Conservation (phyloP, 148 eudicot species). For the Camellia sinensis region DNA sequence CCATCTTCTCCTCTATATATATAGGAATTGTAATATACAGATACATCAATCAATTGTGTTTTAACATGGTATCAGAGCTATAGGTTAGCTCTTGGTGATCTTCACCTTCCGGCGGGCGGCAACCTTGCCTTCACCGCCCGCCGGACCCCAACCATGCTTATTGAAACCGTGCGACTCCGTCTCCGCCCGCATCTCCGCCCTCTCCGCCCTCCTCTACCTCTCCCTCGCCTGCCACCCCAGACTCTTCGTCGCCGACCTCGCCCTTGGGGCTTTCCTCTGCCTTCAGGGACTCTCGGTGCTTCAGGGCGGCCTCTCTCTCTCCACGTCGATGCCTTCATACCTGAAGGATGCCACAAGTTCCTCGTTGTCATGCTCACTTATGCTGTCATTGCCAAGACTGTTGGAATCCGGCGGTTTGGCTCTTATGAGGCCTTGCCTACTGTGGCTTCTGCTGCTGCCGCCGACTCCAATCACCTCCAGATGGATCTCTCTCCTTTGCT, state of each 20-base stretch:
- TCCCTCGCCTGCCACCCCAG: slow-evolving; percentile 58
- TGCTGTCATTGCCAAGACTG: slow-evolving; percentile 41
- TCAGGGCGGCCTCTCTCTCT: slow-evolving; percentile 67
- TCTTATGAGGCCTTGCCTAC: slow-evolving; percentile 76
- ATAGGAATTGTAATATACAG: no score
- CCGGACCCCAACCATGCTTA: no score
- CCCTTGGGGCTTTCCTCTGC: slow-evolving; percentile 45
- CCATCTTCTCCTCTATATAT: no score
- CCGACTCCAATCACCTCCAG: slow-evolving; percentile 62
- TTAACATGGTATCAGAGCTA: no score
- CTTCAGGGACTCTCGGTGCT: slow-evolving; percentile 76
- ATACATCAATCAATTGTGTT: no score
- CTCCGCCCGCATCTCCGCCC: slow-evolving; percentile 49
- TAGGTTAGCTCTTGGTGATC: no score
- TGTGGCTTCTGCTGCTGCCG: slow-evolving; percentile 9
- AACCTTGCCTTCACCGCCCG: no score
- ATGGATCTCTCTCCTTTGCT: no score
- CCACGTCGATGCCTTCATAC: slow-evolving; percentile 79
- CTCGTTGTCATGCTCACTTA: slow-evolving; percentile 49
- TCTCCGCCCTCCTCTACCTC: slow-evolving; percentile 47
- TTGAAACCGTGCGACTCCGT: slow-evolving; percentile 46
- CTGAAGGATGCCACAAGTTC: slow-evolving; percentile 77
- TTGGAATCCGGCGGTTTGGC: slow-evolving; percentile 56
- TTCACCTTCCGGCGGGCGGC: no score
- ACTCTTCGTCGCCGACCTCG: slow-evolving; percentile 60